Evolutionary conservation across 176 grass and related monocot genomes (phyloP).

Genomic region (Poa annua): DNA sequence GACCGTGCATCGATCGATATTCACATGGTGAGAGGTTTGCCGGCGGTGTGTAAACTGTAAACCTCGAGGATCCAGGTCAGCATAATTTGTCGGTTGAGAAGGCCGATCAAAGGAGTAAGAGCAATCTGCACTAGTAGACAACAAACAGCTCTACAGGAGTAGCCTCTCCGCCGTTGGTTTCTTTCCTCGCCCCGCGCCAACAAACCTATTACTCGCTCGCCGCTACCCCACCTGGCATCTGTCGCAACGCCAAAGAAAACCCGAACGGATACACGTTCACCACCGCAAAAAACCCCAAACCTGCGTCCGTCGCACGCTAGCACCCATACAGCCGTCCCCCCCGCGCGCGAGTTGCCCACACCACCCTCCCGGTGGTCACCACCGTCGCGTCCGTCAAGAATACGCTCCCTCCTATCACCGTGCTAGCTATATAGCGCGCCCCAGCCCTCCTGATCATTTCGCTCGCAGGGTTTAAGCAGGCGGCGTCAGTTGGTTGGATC

Average conservation of each 20-base stretch:
- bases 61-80: neutral
- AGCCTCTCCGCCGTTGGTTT: too few species aligned
- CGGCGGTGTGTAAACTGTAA: neutral
- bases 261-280: neutral
- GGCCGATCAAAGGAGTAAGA: neutral
- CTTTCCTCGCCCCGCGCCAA: too few species aligned
- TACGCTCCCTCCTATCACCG: neutral
- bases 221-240: constrained; percentile 23
- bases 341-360: neutral
- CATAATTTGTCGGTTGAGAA: neutral
- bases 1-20: neutral
- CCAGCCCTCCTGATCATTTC: constrained; percentile 20
- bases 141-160: neutral
- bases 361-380: neutral
- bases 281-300: neutral
- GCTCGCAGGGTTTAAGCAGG: constrained; percentile 41
- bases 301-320: constrained; percentile 27
- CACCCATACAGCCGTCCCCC: constrained; percentile 21
- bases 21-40: neutral
- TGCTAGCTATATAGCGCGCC: constrained; percentile 47
- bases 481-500: constrained; percentile 3
- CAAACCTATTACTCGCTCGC: neutral
- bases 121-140: neutral
- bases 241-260: neutral
- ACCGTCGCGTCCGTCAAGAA: constrained; percentile 12